Evolutionary conservation across 768 basidiomycete species (phyloP), one percentile per base, ranked within the genome.

Genomic region (Phylloporus sp.): DNA sequence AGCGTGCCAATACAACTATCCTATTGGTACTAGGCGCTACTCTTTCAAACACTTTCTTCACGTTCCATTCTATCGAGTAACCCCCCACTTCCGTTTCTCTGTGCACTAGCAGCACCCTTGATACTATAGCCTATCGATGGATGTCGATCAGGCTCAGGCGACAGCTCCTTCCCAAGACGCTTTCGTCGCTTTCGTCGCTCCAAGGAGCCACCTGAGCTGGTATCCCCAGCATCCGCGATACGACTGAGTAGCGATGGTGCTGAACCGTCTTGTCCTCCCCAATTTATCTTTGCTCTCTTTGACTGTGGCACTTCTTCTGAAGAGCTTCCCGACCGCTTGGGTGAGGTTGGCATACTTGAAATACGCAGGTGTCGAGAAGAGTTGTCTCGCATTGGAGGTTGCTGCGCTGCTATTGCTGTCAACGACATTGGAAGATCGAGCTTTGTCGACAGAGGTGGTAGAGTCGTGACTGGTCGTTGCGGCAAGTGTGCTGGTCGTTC

Each of bases 41-140:
- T 70, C 63, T 57, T 65, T 58, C 58, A 59, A 53, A 62, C 44
- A 47, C 47, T 59, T 42, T 59, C 54, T 52, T 65, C 62, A 28
- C 31, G 45, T 48, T 38, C 45, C 50, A 76, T 55, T 60, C 76
- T 73, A 55, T 70, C 61, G 55, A 76, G 61, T 20, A 77, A 59
- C 16, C 45, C 28, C 34, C 49, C 54, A 29, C 51, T 48, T 52
- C 53, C 62, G 29, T 56, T 57, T 55, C 59, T 61, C 47, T 53
- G 55, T 40, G 59, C 67, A 40, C 49, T 72, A 40, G 80, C 80
- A 23, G 80, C 80, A 45, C 80, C 80, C 58, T 76, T 80, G 56
- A 82, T 82, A 56, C 76, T 80, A 55, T 67, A 76, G 35, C 77
- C 80, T n/a, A 69, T 71, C 36, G 64, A 61, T 11, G 74, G 73